Conservation (phyloP, 352 stramenopile species). For the Globisporangium carolinianum region DNA sequence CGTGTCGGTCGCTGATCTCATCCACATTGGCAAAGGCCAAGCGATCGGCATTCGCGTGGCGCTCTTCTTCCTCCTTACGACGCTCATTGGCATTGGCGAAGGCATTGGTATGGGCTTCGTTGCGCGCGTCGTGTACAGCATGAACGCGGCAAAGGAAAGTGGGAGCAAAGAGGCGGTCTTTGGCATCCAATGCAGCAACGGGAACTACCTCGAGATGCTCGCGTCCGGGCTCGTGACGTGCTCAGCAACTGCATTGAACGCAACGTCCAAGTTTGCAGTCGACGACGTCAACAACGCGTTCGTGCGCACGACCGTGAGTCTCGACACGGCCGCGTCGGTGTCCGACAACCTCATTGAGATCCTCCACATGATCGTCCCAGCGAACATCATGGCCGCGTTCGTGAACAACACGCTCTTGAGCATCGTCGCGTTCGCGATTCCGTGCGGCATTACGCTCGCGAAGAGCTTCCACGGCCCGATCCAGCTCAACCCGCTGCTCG, state of each 20-base stretch:
- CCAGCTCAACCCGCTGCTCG: conserved; percentile 66
- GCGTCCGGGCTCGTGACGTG: conserved; percentile 51
- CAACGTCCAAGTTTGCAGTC: conserved; percentile 42
- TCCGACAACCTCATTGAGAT: conserved; percentile 62
- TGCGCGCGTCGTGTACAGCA: conserved; percentile 33
- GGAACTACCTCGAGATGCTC: conserved; percentile 51
- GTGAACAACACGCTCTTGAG: conserved; percentile 55
- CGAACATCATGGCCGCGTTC: conserved; percentile 71
- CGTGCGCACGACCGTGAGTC: conserved; percentile 29
- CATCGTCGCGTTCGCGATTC: conserved; percentile 67
- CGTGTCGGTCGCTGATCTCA: conserved; percentile 59
- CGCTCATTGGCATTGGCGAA: conserved; percentile 37
- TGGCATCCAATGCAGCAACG: conserved; percentile 68
- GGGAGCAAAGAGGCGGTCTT: conserved; percentile 43
- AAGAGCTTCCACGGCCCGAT: conserved; percentile 65
- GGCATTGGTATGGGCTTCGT: conserved; percentile 54
- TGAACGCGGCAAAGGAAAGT: conserved; percentile 17
- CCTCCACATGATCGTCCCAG: conserved; percentile 52
- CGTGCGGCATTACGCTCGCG: conserved; percentile 51
- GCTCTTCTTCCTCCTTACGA: conserved; percentile 37
- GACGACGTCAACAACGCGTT: conserved; percentile 56
- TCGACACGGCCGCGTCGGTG: conserved; percentile 33
- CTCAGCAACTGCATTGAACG: conserved; percentile 24
- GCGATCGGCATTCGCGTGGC: conserved; percentile 37
- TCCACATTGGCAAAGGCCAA: conserved; percentile 37